A percentile compares a stretch with the other conserved stretches of the same genome.
Evolutionary conservation across 345 rosid genomes (phyloP).

Genomic region (Lumnitzera littorea): DNA sequence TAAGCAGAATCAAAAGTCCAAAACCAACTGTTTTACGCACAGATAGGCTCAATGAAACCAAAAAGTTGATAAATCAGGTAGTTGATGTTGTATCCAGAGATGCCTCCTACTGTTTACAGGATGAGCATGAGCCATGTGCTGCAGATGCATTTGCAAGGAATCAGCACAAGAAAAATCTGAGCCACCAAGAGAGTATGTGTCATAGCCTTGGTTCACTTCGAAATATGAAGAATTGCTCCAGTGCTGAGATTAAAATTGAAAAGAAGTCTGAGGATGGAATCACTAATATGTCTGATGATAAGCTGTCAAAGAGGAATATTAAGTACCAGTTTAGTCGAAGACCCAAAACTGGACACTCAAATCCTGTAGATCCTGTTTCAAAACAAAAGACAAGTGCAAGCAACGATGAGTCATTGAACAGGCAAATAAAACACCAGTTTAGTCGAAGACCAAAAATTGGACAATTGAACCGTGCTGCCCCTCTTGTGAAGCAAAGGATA

Average conservation of each 20-base stretch:
- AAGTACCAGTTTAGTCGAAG: constrained; percentile 10
- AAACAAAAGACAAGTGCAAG: too few species aligned
- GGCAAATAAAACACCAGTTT: constrained; percentile 21
- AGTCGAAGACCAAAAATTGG: too few species aligned
- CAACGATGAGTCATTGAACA: not conserved
- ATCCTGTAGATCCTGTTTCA: too few species aligned
- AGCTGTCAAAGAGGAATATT: constrained; percentile 21
- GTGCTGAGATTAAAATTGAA: constrained; percentile 20
- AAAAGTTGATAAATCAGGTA: constrained; percentile 38
- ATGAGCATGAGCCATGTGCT: constrained; percentile 8
- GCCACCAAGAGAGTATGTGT: not conserved
- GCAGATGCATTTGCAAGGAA: constrained; percentile 6
- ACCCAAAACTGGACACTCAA: too few species aligned
- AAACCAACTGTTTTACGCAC: constrained; percentile 53
- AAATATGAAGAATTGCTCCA: constrained; percentile 9
- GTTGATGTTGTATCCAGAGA: constrained; percentile 17
- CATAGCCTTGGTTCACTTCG: constrained; percentile 8
- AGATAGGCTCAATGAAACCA: constrained; percentile 20
- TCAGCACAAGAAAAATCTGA: constrained; percentile 6
- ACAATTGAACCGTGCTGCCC: too few species aligned
- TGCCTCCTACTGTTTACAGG: constrained; percentile 13
- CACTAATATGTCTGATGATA: constrained; percentile 8
- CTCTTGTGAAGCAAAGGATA: too few species aligned
- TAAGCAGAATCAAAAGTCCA: constrained; percentile 11
- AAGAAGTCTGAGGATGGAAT: constrained; percentile 10